Evolutionary conservation across 106 monocot genomes (phyloP), one percentile per base, ranked within the genome.

Genomic region (Phalaenopsis equestris): DNA sequence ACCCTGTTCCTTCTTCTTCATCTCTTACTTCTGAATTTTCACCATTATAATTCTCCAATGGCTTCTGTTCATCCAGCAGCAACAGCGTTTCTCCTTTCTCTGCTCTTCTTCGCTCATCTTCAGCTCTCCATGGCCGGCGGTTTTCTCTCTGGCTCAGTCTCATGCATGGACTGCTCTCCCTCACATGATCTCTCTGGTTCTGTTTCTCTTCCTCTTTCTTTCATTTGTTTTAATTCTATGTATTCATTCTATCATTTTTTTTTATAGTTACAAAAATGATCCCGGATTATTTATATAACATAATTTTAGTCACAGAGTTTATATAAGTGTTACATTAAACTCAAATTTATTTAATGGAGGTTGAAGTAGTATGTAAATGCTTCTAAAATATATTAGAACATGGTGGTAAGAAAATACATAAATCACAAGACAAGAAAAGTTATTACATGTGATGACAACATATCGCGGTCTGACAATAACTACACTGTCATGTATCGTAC

Each of bases 141-240:
- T 6, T 24, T 75, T 14, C 77, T 77, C 8, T 75, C 24, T 23
- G 81, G 81, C 36, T 81, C 81, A 17, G 81, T 81, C 57, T 12
- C 81, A 45, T 81, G 81, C 75, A 19, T 42, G 19, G 81, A 81
- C 75, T 81, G 81, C 42, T 41, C 37, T 24, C 74, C 75, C 57
- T 70, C 36, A 37, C 16, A 81, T 19, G 75, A 81, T 16, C 75
- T 81, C 42, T 81, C 81, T 42, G 81, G 81, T 81, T 57, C 23
- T 0, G 0, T 30, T 30, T 58, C 43, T 45, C 42, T 37, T 45
- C 43, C 43, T 12, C 37, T 9, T 43, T 45, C 19, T 15, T 75
- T 8, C 74, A 16, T 6, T 75, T 45, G 2, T 45, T 43, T 4
- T 14, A 41, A 39, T 42, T 42, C 42, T 73, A 7, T 73, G 41